Evolutionary conservation across 1,139 yeast species (phyloP).

Genomic region (Yamadazyma kanchanaburiensis): DNA sequence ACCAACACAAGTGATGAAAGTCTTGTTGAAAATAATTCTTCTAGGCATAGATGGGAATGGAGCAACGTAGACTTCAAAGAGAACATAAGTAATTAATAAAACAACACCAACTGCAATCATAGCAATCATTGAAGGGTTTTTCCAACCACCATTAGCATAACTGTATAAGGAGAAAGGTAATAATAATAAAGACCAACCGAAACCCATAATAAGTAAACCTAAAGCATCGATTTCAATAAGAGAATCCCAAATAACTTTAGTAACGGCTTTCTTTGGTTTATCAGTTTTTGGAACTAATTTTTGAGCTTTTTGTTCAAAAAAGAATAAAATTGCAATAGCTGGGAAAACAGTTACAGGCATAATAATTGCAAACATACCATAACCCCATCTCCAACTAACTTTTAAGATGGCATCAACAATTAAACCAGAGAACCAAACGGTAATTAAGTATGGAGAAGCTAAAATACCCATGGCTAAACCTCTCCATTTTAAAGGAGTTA

Average conservation of each 20-base stretch:
- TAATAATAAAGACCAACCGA: conserved; percentile 30
- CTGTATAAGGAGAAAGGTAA: conserved; percentile 31
- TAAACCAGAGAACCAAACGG: conserved; percentile 29
- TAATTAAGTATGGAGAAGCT: conserved; percentile 26
- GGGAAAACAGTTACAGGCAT: conserved; percentile 29
- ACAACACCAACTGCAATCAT: conserved; percentile 33
- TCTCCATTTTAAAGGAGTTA: conserved; percentile 33
- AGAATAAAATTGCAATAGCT: conserved; percentile 21
- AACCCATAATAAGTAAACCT: conserved; percentile 29
- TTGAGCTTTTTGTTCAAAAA: conserved; percentile 20
- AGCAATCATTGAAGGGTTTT: conserved; percentile 34
- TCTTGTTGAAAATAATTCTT: conserved; percentile 25
- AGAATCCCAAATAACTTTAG: conserved; percentile 3
- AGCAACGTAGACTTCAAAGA: conserved; percentile 24
- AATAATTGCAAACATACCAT: conserved; percentile 36
- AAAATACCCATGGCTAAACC: conserved; percentile 21
- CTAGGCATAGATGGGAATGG: conserved; percentile 32
- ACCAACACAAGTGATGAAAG: conserved; percentile 24
- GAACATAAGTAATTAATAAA: conserved; percentile 19
- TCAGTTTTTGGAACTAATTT: conserved; percentile 6
- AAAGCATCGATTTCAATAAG: conserved; percentile 25
- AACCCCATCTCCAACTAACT: conserved; percentile 40
- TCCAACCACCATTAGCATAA: conserved; percentile 25
- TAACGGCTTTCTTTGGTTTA: conserved; percentile 3
- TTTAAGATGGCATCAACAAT: conserved; percentile 24